These are phyloP conservation scores for Lactifluus echinatus DNA, from an alignment of 768 basidiomycete species.

Conservation along the genomic window DNA sequence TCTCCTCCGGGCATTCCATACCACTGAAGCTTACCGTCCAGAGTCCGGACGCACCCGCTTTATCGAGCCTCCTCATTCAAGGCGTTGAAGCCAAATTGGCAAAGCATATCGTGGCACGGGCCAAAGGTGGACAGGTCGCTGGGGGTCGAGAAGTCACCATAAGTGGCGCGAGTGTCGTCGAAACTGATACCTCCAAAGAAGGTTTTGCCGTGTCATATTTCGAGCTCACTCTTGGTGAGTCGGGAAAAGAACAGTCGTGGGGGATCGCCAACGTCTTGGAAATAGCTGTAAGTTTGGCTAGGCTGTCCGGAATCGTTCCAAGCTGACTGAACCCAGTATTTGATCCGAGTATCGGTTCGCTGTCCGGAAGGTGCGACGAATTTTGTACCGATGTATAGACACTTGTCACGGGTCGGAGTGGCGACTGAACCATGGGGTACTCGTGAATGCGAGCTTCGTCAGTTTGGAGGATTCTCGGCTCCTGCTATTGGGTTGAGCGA, in stretches of 20 bases:
- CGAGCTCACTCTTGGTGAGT: constrained; percentile 31
- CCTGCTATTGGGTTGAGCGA: constrained; percentile 33
- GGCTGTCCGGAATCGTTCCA: not conserved
- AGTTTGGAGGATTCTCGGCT: constrained; percentile 31
- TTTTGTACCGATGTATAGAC: constrained; percentile 30
- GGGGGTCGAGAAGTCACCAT: constrained; percentile 26
- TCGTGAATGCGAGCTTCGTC: constrained; percentile 31
- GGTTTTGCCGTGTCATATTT: constrained; percentile 30
- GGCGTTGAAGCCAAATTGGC: constrained; percentile 31
- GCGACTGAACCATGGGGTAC: constrained; percentile 36
- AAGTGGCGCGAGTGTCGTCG: constrained; percentile 20
- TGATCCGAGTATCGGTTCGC: constrained; percentile 29
- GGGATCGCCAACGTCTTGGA: constrained; percentile 27
- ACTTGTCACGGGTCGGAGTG: constrained; percentile 31
- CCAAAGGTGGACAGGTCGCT: constrained; percentile 22
- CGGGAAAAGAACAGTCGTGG: constrained; percentile 34
- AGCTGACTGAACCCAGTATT: constrained; percentile 26
- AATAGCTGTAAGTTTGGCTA: constrained; percentile 23
- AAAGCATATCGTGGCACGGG: constrained; percentile 29
- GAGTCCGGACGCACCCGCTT: constrained; percentile 31
- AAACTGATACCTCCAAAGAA: constrained; percentile 29
- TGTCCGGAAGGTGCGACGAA: constrained; percentile 27
- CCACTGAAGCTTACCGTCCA: constrained; percentile 32
- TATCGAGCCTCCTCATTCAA: constrained; percentile 30
- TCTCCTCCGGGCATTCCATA: constrained; percentile 34